These are phyloP conservation scores for Xylaria multiplex DNA, from an alignment of 2,329 filamentous ascomycete genomes.

Conservation along the genomic window DNA sequence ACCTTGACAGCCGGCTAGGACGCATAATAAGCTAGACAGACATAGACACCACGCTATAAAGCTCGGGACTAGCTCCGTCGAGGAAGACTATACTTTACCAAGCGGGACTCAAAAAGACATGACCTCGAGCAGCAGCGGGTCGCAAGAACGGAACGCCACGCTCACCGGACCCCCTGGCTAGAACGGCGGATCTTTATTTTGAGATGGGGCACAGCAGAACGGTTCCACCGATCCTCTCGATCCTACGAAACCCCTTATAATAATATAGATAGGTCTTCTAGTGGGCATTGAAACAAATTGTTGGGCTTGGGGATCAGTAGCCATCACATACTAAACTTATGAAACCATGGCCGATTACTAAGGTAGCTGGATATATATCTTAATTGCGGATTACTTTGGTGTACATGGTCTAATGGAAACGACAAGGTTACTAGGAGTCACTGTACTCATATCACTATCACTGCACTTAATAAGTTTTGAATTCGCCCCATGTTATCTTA, in stretches of 20 bases:
- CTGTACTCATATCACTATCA: background rate
- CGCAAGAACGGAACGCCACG: background rate
- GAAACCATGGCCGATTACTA: background rate
- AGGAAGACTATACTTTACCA: background rate
- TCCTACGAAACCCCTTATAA: background rate
- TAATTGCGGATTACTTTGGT: too few relatives aligned
- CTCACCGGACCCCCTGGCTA: background rate
- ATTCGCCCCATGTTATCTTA: background rate
- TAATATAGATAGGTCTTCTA: background rate
- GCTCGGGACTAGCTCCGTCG: background rate
- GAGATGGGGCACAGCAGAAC: background rate
- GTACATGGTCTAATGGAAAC: too few relatives aligned
- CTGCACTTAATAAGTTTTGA: background rate
- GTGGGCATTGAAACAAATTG: background rate
- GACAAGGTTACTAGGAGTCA: background rate
- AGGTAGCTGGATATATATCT: background rate
- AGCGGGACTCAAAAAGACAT: background rate
- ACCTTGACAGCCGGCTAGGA: background rate
- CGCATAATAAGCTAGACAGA: background rate
- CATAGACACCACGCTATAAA: background rate
- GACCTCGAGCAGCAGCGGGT: background rate
- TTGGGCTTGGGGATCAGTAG: background rate
- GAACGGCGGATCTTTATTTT: background rate
- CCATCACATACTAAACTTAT: background rate
- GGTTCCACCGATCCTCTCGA: background rate